These are phyloP conservation scores for Lichtheimia ramosa DNA, from an alignment of 371 early-diverging fungal genomes.

Conservation along the genomic window DNA sequence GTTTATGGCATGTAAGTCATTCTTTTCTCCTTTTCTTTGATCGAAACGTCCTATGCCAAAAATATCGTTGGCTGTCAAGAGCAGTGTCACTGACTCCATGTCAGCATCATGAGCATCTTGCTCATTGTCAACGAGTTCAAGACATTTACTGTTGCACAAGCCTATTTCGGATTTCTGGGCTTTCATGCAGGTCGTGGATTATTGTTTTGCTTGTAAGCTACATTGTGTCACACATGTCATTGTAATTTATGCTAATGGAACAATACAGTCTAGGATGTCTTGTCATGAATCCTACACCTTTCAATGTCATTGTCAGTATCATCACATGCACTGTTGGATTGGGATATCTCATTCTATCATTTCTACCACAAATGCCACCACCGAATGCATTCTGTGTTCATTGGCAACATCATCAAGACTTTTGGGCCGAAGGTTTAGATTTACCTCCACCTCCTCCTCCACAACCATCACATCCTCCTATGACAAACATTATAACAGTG, in stretches of 20 bases:
- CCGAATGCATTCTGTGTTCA: conserved; percentile 30
- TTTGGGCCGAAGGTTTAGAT: conserved; percentile 28
- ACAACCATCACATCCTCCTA: neutral
- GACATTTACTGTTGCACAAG: conserved; percentile 19
- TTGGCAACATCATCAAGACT: conserved; percentile 39
- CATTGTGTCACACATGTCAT: neutral
- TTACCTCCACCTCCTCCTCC: neutral
- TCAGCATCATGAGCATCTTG: conserved; percentile 25
- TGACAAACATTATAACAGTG: neutral
- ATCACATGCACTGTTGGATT: conserved; percentile 34
- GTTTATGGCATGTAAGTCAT: conserved; percentile 41
- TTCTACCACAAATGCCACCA: conserved; percentile 26
- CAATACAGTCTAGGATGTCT: conserved; percentile 34
- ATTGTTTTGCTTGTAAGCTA: conserved; percentile 36
- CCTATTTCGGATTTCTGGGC: conserved; percentile 39
- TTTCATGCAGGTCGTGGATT: conserved; percentile 36
- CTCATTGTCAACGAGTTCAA: conserved; percentile 29
- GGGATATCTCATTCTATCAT: conserved; percentile 31
- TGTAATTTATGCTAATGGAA: neutral
- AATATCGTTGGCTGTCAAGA: too few species aligned
- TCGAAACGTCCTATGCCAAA: too few species aligned
- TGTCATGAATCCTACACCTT: conserved; percentile 30
- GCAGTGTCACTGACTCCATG: too few species aligned
- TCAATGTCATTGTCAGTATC: conserved; percentile 40
- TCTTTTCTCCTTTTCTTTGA: neutral